Evolutionary conservation across 768 basidiomycete species (phyloP), one percentile per base, ranked within the genome.

Genomic region (Wakefieldia striispora): DNA sequence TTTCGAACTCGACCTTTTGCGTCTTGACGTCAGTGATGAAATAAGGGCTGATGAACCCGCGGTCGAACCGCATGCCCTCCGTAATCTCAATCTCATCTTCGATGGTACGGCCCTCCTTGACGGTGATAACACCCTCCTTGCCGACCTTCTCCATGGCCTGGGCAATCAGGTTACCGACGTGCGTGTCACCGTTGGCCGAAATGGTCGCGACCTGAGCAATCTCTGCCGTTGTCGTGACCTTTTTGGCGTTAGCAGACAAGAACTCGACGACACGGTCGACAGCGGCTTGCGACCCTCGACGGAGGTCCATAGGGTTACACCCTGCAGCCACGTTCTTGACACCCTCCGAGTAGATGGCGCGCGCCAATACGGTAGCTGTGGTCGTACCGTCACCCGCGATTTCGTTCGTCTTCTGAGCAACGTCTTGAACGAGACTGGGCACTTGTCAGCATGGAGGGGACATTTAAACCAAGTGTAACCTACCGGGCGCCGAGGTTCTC

Each of bases 71-170:
- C 95, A 99, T 99, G 71, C 95, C 95, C 75, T 99, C 95, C 23
- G 95, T 97, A 63, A 99, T 94, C 70, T 99, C 95, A 66, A 97
- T 97, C 72, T 97, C 94, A 66, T 99, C 95, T 61, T 97, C 94
- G 57, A 95, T 97, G 6, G 95, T 98, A 60, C 88, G 85, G 38
- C 95, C 95, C 71, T 99, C 95, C 78, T 98, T 99, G 70, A 99
- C 95, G 43, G 95, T 98, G 77, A 99, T 98, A 65, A 98, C 95
- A 69, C 95, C 95, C 74, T 99, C 95, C 77, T 95, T 97, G 67
- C 95, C 95, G 53, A 98, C 95, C 71, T 97, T 97, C 74, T 98
- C 95, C 95, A 97, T 99, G 1, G 95, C 95, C 65, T 92, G 91
- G 6, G 95, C 95, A 69, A 97, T 98, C 64, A 99, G 81, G 66